Conservation (phyloP, 169 alveolate species). For the Plasmodium yoelii region DNA sequence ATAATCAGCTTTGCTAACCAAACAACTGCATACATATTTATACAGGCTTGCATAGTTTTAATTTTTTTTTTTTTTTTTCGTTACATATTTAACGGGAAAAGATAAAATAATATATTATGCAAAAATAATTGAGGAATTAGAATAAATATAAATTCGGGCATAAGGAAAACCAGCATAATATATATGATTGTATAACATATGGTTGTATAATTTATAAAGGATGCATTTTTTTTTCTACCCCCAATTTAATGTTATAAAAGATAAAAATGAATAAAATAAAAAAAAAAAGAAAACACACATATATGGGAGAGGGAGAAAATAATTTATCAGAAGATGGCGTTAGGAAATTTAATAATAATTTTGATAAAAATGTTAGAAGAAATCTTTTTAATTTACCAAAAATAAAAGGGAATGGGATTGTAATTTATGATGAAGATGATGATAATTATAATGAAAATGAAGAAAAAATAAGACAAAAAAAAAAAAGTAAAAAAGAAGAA, state of each 20-base stretch:
- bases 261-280: slow-evolving; percentile 6
- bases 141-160: no score
- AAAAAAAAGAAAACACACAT: neutral
- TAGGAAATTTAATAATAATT: slow-evolving; percentile 28
- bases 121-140: no score
- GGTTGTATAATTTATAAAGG: neutral
- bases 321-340: neutral
- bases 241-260: neutral
- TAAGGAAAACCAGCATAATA: no score
- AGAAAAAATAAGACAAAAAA: neutral
- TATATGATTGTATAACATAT: no score
- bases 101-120: no score
- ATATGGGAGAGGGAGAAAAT: neutral
- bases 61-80: no score
- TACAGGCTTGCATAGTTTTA: no score
- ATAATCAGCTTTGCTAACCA: no score
- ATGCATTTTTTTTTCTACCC: slow-evolving; percentile 1
- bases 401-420: slow-evolving; percentile 30
- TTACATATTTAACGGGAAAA: no score
- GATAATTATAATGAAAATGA: neutral
- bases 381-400: slow-evolving; percentile 54
- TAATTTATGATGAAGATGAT: slow-evolving; percentile 34
- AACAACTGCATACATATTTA: no score
- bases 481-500: slow-evolving; percentile 19
- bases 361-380: slow-evolving; percentile 12